Evolutionary conservation across 495 filamentous ascomycete species (phyloP).

Genomic region (Tuber umbilicatum): DNA sequence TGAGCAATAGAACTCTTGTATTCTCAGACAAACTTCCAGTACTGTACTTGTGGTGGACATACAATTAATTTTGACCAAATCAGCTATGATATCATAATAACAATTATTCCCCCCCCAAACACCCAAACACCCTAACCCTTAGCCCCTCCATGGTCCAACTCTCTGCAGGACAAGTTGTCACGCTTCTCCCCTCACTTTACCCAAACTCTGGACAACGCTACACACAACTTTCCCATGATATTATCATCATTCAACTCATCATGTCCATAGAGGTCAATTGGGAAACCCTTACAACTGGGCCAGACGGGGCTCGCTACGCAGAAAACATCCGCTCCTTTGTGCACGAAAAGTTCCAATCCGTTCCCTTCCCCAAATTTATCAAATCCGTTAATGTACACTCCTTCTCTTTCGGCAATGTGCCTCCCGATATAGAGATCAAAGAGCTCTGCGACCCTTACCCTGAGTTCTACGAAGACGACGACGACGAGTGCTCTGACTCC

Average conservation of each 20-base stretch:
- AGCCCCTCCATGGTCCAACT: not conserved
- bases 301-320: slow-evolving; percentile 75
- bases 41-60: too few species aligned
- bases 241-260: not conserved
- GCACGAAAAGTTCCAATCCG: slow-evolving; percentile 86
- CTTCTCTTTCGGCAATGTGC: slow-evolving; percentile 81
- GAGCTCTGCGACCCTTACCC: slow-evolving; percentile 91
- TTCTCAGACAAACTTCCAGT: too few species aligned
- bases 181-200: not conserved
- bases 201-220: not conserved
- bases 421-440: slow-evolving; percentile 83
- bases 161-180: not conserved
- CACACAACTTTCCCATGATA: not conserved
- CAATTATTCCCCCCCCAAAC: too few species aligned
- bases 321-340: slow-evolving; percentile 85
- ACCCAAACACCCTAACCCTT: not conserved
- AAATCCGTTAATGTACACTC: slow-evolving; percentile 89
- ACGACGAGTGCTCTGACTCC: slow-evolving; percentile 46
- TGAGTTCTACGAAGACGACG: slow-evolving; percentile 91
- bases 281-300: slow-evolving; percentile 81
- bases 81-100: too few species aligned
- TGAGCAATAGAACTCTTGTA: too few species aligned
- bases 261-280: slow-evolving; percentile 99
- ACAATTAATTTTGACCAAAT: too few species aligned
- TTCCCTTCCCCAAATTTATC: slow-evolving; percentile 88